Conservation (phyloP, 179 eudicot species). For the Spinacia oleracea region DNA sequence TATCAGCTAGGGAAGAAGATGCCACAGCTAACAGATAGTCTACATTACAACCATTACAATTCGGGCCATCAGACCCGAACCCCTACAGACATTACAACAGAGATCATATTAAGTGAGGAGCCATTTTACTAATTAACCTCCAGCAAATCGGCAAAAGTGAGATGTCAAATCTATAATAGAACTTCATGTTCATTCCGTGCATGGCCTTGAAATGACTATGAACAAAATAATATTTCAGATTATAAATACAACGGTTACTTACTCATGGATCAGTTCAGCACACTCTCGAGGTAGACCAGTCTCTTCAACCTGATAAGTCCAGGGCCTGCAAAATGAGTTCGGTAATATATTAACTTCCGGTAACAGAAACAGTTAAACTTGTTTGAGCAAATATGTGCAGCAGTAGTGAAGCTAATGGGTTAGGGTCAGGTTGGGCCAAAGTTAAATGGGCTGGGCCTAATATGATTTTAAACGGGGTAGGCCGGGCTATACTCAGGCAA, state of each 20-base stretch:
- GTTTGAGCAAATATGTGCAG: not conserved
- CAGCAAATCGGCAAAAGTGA: not conserved
- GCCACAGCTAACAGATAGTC: not conserved
- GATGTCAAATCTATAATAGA: not conserved
- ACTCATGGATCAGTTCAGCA: constrained; percentile 5
- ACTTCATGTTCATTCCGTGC: not conserved
- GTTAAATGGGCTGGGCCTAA: too few relatives aligned
- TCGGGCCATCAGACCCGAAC: not conserved
- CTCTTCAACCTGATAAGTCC: constrained; percentile 25
- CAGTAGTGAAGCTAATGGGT: too few relatives aligned
- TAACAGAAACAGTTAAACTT: not conserved
- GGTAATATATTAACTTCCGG: not conserved
- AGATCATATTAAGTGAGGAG: not conserved
- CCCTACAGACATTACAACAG: not conserved
- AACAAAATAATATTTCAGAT: not conserved
- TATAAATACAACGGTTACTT: not conserved
- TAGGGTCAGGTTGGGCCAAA: too few relatives aligned
- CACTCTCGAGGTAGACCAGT: constrained; percentile 3
- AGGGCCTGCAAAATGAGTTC: constrained; percentile 26
- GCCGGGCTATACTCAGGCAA: too few relatives aligned
- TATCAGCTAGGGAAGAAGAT: not conserved
- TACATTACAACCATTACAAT: constrained; percentile 8
- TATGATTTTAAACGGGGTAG: too few relatives aligned
- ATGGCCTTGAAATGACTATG: constrained; percentile 8
- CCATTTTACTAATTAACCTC: not conserved